Conservation (phyloP, 768 basidiomycete species). For the Astraeus odoratus region DNA sequence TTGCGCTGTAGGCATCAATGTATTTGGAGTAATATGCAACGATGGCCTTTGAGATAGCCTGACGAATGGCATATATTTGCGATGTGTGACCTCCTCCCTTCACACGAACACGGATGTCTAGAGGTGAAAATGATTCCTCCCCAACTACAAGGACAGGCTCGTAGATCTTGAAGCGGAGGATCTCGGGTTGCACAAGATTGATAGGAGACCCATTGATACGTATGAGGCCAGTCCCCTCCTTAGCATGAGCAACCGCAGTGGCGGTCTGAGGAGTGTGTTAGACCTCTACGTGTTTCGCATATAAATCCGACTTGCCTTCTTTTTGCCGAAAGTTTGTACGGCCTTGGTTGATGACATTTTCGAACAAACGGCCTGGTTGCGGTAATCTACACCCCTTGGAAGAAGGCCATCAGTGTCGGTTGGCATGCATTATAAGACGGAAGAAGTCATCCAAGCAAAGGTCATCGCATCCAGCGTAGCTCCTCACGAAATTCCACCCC, state of each 20-base stretch:
- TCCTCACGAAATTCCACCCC: conserved; percentile 17
- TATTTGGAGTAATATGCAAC: conserved; percentile 99
- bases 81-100: conserved; percentile 99
- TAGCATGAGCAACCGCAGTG: conserved; percentile 95
- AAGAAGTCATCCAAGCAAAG: conserved; percentile 32
- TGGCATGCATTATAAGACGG: too few species aligned
- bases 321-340: conserved; percentile 99
- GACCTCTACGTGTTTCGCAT: neutral
- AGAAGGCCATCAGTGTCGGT: too few species aligned
- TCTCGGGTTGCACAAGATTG: conserved; percentile 89
- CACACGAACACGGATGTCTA: conserved; percentile 97
- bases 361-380: too few species aligned
- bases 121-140: conserved; percentile 75
- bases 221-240: conserved; percentile 93
- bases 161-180: conserved; percentile 97
- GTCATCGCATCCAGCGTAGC: conserved; percentile 34
- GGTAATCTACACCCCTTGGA: too few species aligned
- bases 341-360: conserved; percentile 78
- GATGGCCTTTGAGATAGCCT: conserved; percentile 96
- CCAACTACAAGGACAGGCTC: conserved; percentile 93
- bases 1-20: conserved; percentile 92
- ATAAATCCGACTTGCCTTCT: conserved; percentile 62
- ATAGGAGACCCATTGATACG: conserved; percentile 97
- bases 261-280: conserved; percentile 62
- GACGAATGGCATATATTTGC: conserved; percentile 97